A percentile compares a stretch with the other conserved stretches of the same genome.
Conservation (phyloP, 2,329 filamentous ascomycete species). For the Diplodia scrobiculata region DNA sequence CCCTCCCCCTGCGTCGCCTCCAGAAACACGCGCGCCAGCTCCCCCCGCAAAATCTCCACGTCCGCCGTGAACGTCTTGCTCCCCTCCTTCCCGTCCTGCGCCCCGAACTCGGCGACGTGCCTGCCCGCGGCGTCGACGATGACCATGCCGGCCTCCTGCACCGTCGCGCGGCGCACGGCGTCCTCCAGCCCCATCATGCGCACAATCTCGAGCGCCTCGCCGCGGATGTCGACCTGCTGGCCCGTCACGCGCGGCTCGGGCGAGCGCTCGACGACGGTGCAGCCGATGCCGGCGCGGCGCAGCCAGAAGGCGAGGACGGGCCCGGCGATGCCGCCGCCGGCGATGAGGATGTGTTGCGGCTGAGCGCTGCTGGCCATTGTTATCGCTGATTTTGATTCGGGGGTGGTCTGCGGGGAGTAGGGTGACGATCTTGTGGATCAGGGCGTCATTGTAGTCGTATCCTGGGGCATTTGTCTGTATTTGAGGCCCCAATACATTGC, state of each 20-base stretch:
- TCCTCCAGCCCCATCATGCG: constrained; percentile 46
- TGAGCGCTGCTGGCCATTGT: not conserved
- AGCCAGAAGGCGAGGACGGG: constrained; percentile 44
- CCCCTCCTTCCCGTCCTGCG: constrained; percentile 35
- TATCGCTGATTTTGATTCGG: no score
- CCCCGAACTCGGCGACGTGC: constrained; percentile 35
- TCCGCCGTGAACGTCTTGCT: constrained; percentile 36
- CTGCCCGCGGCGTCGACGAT: constrained; percentile 41
- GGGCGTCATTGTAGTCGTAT: constrained; percentile 21
- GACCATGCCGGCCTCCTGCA: constrained; percentile 47
- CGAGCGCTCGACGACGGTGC: constrained; percentile 52
- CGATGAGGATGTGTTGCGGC: constrained; percentile 39
- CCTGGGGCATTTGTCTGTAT: not conserved
- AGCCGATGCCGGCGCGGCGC: constrained; percentile 36
- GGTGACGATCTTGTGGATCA: not conserved
- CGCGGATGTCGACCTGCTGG: constrained; percentile 52
- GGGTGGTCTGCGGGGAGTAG: no score
- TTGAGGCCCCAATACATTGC: not conserved
- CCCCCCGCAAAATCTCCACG: constrained; percentile 41
- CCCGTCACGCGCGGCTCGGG: constrained; percentile 46
- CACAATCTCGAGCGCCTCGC: constrained; percentile 47
- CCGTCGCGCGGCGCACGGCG: constrained; percentile 42
- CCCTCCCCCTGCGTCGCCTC: constrained; percentile 32
- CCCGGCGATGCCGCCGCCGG: constrained; percentile 47
- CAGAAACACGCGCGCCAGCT: constrained; percentile 42